These are phyloP conservation scores for Scedosporium dehoogii DNA, from an alignment of 2,329 filamentous ascomycete species.

Conservation along the genomic window DNA sequence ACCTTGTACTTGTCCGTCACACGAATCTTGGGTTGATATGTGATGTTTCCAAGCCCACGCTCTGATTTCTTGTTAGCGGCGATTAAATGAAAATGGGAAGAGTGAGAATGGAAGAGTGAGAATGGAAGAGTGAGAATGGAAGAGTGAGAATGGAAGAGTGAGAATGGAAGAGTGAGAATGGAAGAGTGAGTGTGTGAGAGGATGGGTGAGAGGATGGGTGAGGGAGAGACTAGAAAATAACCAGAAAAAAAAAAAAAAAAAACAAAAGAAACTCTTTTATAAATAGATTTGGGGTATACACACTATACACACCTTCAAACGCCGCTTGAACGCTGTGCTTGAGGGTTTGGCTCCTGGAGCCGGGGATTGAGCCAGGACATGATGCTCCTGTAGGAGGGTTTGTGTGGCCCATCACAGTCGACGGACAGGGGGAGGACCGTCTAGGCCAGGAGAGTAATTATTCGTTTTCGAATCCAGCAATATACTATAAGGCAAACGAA, in stretches of 20 bases:
- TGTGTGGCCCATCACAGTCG: conserved; percentile 37
- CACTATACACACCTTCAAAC: conserved; percentile 44
- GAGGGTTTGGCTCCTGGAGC: conserved; percentile 32
- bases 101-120: neutral
- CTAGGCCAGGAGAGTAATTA: neutral
- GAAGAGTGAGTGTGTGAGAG: too few relatives aligned
- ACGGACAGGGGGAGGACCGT: neutral
- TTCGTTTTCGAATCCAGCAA: neutral
- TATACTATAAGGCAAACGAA: neutral
- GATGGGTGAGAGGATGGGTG: too few relatives aligned
- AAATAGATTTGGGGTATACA: too few relatives aligned
- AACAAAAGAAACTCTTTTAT: too few relatives aligned
- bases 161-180: neutral
- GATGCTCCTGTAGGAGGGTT: conserved; percentile 42
- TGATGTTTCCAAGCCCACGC: conserved; percentile 8
- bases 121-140: neutral
- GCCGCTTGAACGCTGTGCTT: conserved; percentile 47
- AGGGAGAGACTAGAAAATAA: too few relatives aligned
- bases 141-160: neutral
- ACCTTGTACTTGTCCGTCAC: conserved; percentile 93
- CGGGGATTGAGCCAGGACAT: conserved; percentile 30
- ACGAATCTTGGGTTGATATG: conserved; percentile 68
- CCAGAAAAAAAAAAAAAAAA: too few relatives aligned
- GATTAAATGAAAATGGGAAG: neutral
- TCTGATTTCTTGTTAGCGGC: conserved; percentile 1